phyloP scores from a whole-genome alignment of 371 early-diverging fungal genomes.

The Syncephalastrum contaminatum region DNA sequence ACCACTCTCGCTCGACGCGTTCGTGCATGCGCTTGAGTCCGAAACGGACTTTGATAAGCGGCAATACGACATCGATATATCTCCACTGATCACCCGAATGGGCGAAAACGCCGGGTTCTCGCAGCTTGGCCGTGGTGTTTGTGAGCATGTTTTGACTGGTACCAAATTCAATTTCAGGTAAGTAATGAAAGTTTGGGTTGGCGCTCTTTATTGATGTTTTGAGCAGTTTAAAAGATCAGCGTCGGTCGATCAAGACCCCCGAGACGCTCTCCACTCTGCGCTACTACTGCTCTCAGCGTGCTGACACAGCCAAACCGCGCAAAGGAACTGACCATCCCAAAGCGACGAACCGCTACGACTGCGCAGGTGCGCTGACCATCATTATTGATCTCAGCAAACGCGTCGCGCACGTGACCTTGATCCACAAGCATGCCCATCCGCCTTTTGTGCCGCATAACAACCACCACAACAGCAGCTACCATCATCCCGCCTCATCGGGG shows the following conservation, averaged over 20 bases:
- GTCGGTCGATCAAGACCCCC: constrained; percentile 45
- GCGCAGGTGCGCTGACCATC: constrained; percentile 50
- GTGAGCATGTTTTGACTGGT: constrained; percentile 43
- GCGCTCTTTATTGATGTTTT: background rate
- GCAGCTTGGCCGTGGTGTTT: constrained; percentile 45
- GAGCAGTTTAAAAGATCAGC: constrained; percentile 47
- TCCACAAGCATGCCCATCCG: constrained; percentile 46
- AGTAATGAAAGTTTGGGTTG: background rate
- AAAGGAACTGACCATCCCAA: constrained; percentile 44
- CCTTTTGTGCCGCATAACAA: constrained; percentile 44
- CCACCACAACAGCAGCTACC: constrained; percentile 21
- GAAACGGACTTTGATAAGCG: constrained; percentile 43
- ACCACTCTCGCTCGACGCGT: constrained; percentile 25
- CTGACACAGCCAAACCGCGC: constrained; percentile 46
- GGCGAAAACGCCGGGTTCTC: constrained; percentile 39
- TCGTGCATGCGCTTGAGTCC: constrained; percentile 36
- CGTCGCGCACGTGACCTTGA: constrained; percentile 45
- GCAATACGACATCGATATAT: constrained; percentile 40
- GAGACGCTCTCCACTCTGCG: constrained; percentile 45
- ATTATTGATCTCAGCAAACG: constrained; percentile 46
- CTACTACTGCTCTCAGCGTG: constrained; percentile 50
- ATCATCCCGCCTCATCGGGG: constrained; percentile 4
- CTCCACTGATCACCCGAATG: constrained; percentile 24
- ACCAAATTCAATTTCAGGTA: constrained; percentile 54
- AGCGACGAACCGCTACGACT: constrained; percentile 42